Percentiles rank a stretch among this genome's conserved stretches.
Conservation (phyloP, 2,329 filamentous ascomycete genomes). For the Aspergillus vadensis region DNA sequence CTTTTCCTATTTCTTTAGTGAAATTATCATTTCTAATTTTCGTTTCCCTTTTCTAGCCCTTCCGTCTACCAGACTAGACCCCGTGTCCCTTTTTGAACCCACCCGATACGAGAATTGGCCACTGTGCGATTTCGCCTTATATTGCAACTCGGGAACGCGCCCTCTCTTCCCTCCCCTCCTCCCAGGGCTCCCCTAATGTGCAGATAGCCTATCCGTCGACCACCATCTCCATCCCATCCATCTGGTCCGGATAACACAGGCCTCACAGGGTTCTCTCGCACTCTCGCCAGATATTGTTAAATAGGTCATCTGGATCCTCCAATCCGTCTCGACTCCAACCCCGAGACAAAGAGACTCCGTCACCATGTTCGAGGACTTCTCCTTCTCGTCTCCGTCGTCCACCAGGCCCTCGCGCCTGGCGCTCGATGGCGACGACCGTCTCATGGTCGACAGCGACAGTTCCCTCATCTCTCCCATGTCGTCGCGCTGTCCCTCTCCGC, state of each 20-base stretch:
- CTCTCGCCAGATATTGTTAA: background rate
- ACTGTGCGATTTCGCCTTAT: conserved; percentile 7
- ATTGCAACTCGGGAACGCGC: conserved; percentile 10
- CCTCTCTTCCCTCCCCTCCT: conserved; percentile 10
- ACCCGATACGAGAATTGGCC: conserved; percentile 7
- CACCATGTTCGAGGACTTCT: conserved; percentile 47
- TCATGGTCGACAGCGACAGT: conserved; percentile 41
- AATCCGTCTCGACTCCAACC: background rate
- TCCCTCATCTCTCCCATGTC: conserved; percentile 44
- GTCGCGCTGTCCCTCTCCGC: conserved; percentile 47
- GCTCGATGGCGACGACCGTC: conserved; percentile 37
- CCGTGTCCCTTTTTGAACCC: background rate
- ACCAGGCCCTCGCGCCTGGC: conserved; percentile 29
- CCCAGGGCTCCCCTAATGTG: conserved; percentile 3
- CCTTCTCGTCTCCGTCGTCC: conserved; percentile 42
- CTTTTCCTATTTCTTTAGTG: conserved; percentile 3
- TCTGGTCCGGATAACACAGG: background rate
- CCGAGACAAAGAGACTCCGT: too few relatives aligned
- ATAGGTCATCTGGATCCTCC: background rate
- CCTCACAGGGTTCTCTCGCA: background rate
- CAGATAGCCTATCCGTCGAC: background rate
- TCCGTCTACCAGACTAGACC: background rate
- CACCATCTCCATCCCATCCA: background rate
- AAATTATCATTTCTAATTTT: background rate
- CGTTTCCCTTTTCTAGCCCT: conserved; percentile 4